These are phyloP conservation scores for Harringtonia aguacate DNA, from an alignment of 2,329 filamentous ascomycete species.

Conservation along the genomic window DNA sequence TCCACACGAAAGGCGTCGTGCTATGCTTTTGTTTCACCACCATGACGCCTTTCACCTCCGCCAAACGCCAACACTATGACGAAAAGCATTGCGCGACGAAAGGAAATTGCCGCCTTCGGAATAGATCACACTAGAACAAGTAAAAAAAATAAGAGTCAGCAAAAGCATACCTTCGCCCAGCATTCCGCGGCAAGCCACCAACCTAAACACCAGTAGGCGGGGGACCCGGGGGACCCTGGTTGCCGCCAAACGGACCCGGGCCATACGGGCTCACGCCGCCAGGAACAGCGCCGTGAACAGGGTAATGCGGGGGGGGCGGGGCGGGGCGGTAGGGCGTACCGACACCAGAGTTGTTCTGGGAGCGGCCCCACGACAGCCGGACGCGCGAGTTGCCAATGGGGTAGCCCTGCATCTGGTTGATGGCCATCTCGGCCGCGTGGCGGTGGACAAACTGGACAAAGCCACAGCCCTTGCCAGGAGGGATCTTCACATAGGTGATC, in stretches of 20 bases:
- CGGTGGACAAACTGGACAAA: conserved; percentile 99
- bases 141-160: background rate
- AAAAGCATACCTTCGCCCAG: too few species aligned
- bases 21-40: conserved; percentile 9
- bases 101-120: conserved; percentile 6
- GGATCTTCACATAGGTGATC: conserved; percentile 99
- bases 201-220: conserved; percentile 14
- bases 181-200: background rate
- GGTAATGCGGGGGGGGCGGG: conserved; percentile 52
- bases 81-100: conserved; percentile 15
- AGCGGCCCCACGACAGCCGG: conserved; percentile 92
- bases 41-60: conserved; percentile 12
- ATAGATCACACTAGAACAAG: conserved; percentile 5
- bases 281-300: conserved; percentile 14
- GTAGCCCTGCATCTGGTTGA: conserved; percentile 99
- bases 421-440: conserved; percentile 98
- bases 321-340: conserved; percentile 95
- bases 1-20: conserved; percentile 7
- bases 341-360: conserved; percentile 98
- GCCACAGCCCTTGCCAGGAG: conserved; percentile 95
- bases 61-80: conserved; percentile 16
- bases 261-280: conserved; percentile 33
- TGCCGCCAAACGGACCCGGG: conserved; percentile 34
- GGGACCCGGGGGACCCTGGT: conserved; percentile 26
- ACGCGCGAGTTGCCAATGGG: conserved; percentile 98